Evolutionary conservation across 768 basidiomycete genomes (phyloP).

Genomic region (Russula sp.): DNA sequence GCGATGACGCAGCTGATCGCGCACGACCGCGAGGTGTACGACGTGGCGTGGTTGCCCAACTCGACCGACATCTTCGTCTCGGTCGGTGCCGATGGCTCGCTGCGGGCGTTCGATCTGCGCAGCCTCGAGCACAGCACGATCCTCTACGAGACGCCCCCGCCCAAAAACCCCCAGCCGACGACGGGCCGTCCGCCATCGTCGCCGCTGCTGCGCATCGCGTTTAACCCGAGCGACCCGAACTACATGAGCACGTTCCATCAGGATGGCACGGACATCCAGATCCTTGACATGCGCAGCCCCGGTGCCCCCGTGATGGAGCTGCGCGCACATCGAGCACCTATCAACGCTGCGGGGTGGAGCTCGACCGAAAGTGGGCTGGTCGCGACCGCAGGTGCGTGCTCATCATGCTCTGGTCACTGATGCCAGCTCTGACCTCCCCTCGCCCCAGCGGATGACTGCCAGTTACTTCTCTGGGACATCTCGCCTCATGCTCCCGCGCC

Average conservation of each 20-base stretch:
- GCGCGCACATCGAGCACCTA: conserved; percentile 68
- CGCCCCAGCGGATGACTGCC: conserved; percentile 84
- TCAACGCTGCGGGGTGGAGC: conserved; percentile 91
- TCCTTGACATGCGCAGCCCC: conserved; percentile 95
- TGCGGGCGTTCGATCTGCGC: conserved; percentile 94
- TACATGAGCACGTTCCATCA: conserved; percentile 98
- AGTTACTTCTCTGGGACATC: conserved; percentile 91
- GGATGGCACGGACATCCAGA: conserved; percentile 83
- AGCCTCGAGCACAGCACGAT: conserved; percentile 98
- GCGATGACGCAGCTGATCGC: conserved; percentile 97
- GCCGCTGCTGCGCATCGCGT: conserved; percentile 78
- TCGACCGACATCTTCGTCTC: conserved; percentile 97
- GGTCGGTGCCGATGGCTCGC: conserved; percentile 93
- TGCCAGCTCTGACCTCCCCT: background rate
- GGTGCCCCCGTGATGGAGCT: conserved; percentile 93
- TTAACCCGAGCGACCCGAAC: conserved; percentile 87
- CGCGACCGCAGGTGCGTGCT: conserved; percentile 72
- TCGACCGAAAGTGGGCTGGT: conserved; percentile 74
- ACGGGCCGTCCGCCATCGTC: conserved; percentile 68
- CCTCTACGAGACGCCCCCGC: conserved; percentile 86
- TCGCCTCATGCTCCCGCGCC: conserved; percentile 48
- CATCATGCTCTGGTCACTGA: background rate
- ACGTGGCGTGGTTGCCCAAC: conserved; percentile 96
- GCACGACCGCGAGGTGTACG: conserved; percentile 93
- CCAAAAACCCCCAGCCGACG: conserved; percentile 54